These are phyloP conservation scores for Talaromyces islandicus DNA, from an alignment of 2,329 filamentous ascomycete species.

Conservation along the genomic window DNA sequence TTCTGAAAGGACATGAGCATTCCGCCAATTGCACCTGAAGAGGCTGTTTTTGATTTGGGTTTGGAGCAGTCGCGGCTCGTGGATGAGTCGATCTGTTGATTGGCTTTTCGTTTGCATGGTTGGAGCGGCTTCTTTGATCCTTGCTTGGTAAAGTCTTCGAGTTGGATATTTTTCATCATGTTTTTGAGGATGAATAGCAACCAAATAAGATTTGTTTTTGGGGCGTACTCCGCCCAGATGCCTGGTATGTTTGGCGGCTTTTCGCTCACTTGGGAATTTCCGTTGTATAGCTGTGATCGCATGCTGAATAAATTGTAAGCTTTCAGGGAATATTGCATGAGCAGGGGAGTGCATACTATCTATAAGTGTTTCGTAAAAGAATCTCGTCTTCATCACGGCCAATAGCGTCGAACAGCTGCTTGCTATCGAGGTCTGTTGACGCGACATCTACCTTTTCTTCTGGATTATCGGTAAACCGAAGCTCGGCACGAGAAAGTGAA, in stretches of 20 bases:
- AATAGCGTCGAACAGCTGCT: constrained; percentile 37
- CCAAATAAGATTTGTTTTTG: constrained; percentile 60
- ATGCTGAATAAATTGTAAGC: constrained; percentile 23
- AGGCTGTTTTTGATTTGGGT: not conserved
- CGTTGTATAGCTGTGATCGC: constrained; percentile 36
- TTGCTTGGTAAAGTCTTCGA: not conserved
- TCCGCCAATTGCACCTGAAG: not conserved
- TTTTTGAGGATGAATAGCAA: constrained; percentile 55
- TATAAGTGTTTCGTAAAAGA: constrained; percentile 35
- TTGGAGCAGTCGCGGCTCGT: not conserved
- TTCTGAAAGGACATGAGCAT: constrained; percentile 19
- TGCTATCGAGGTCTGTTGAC: constrained; percentile 38
- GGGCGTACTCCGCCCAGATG: constrained; percentile 52
- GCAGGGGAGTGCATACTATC: constrained; percentile 26
- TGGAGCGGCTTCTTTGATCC: constrained; percentile 12
- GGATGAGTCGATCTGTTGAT: constrained; percentile 13
- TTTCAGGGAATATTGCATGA: not conserved
- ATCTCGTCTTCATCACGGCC: constrained; percentile 37
- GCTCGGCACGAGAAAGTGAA: constrained; percentile 57
- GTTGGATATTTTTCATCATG: constrained; percentile 39
- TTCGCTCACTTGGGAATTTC: constrained; percentile 36
- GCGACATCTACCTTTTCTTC: constrained; percentile 26
- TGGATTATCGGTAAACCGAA: constrained; percentile 26
- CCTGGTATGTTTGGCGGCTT: constrained; percentile 28
- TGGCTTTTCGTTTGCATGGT: not conserved